phyloP scores from a whole-genome alignment of 805 yeast species.

The Ogataea methylovora region DNA sequence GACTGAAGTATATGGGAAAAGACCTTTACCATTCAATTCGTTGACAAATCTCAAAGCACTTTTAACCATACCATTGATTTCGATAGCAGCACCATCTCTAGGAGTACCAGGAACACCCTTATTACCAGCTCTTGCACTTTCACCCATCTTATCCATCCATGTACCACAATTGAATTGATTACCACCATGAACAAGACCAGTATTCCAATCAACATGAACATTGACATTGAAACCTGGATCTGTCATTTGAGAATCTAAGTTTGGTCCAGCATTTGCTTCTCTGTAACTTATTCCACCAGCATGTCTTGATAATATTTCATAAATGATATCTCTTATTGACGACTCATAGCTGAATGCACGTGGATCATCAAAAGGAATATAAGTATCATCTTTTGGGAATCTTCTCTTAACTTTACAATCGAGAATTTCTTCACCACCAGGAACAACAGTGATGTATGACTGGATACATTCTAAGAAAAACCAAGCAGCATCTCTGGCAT shows the following conservation, averaged over 20 bases:
- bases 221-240: slow-evolving; percentile 87
- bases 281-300: slow-evolving; percentile 83
- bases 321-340: slow-evolving; percentile 68
- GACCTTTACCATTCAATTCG: slow-evolving; percentile 43
- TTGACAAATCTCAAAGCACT: slow-evolving; percentile 77
- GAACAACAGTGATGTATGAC: slow-evolving; percentile 64
- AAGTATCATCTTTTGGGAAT: slow-evolving; percentile 77
- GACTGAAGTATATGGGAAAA: slow-evolving; percentile 54
- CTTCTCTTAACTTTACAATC: slow-evolving; percentile 71
- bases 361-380: slow-evolving; percentile 58
- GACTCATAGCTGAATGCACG: slow-evolving; percentile 69
- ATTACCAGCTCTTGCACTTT: slow-evolving; percentile 71
- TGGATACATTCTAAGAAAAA: slow-evolving; percentile 85
- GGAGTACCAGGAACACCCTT: slow-evolving; percentile 98
- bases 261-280: slow-evolving; percentile 92
- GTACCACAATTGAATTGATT: slow-evolving; percentile 93
- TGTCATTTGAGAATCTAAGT: slow-evolving; percentile 84
- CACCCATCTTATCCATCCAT: slow-evolving; percentile 99
- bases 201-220: slow-evolving; percentile 77
- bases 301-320: slow-evolving; percentile 79
- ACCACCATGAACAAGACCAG: slow-evolving; percentile 87
- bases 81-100: slow-evolving; percentile 94
- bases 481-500: slow-evolving; percentile 98
- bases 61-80: slow-evolving; percentile 82
- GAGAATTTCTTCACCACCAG: slow-evolving; percentile 60